Conservation (phyloP, 2,329 filamentous ascomycete genomes). For the Venturia pyrina region DNA sequence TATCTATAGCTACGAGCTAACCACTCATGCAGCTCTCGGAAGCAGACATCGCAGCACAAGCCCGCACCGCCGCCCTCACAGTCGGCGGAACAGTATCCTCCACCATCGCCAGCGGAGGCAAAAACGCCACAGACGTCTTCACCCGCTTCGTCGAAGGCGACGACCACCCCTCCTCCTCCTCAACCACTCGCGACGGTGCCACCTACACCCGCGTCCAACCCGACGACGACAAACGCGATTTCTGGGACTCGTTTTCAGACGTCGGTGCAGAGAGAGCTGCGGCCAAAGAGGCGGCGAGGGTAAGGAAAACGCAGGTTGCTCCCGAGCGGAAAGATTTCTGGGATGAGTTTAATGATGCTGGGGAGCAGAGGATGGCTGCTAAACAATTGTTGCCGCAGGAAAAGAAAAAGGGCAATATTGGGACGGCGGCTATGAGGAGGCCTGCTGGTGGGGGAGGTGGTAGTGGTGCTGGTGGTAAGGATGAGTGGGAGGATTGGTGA, state of each 20-base stretch:
- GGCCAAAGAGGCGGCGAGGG: constrained; percentile 14
- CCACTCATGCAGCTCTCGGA: constrained; percentile 55
- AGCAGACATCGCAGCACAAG: constrained; percentile 45
- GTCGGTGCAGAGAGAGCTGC: constrained; percentile 20
- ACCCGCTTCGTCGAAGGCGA: constrained; percentile 79
- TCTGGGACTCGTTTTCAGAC: constrained; percentile 39
- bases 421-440: constrained; percentile 49
- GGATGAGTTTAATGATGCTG: constrained; percentile 33
- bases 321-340: constrained; percentile 45
- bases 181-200: constrained; percentile 18
- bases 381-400: constrained; percentile 22
- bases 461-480: constrained; percentile 16
- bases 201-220: constrained; percentile 2
- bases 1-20: not conserved
- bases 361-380: constrained; percentile 16
- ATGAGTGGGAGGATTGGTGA: constrained; percentile 47
- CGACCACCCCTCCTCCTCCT: constrained; percentile 24
- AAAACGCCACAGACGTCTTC: constrained; percentile 68
- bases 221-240: constrained; percentile 41
- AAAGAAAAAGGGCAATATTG: constrained; percentile 42
- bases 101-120: constrained; percentile 47
- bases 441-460: constrained; percentile 18
- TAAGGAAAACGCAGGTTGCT: not conserved
- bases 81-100: constrained; percentile 47
- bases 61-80: constrained; percentile 45